Evolutionary conservation across 2,329 filamentous ascomycete genomes (phyloP), one percentile per base, ranked within the genome.

Genomic region (Beauveria scarabaeidicola): DNA sequence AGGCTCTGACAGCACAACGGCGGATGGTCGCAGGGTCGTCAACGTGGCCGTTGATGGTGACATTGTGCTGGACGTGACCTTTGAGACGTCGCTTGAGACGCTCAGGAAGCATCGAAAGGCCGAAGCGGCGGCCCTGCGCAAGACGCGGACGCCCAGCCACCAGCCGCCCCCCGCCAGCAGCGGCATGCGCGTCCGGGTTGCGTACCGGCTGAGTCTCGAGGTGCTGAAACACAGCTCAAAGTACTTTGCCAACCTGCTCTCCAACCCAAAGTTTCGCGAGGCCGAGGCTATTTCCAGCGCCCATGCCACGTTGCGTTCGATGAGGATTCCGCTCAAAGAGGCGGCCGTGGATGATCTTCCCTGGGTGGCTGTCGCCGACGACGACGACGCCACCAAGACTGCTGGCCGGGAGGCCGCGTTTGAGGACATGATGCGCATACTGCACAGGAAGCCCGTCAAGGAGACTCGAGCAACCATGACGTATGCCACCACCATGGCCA

Each of bases 161-260:
- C 64, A 68, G 27, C 64, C 68, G 23, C 68, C 66, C 50, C 70
- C 72, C 8, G 63, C 67, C 5, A 64, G n/a, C 21, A 13, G 72
- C 21, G 76, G 74, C 63, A 68, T 75, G 51, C 72, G 64, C 52
- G 66, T 76, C 32, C 72, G 73, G 23, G 68, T 77, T 38, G 74
- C 77, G 13, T 91, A 86, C 67, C 80, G 87, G 27, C 86, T 89
- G 47, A 78, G 80, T 54, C 73, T 85, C 1, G 74, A 74, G 13
- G 74, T 74, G 0, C 75, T 91, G 38, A 82, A 78, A 70, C 76
- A 76, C 62, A 78, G 82, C 62, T 91, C 88, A 5, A 81, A 81
- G 60, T 91, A 90, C 70, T 91, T 91, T 69, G 78, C 78, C 59
- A 84, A 83, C 60, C 78, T 91, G 17, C 77, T 91, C 2, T 81